Percentiles rank a stretch among this genome's conserved stretches.
These are phyloP conservation scores for Paecilomyces fulvus DNA, from an alignment of 2,329 filamentous ascomycete genomes.

Conservation along the genomic window DNA sequence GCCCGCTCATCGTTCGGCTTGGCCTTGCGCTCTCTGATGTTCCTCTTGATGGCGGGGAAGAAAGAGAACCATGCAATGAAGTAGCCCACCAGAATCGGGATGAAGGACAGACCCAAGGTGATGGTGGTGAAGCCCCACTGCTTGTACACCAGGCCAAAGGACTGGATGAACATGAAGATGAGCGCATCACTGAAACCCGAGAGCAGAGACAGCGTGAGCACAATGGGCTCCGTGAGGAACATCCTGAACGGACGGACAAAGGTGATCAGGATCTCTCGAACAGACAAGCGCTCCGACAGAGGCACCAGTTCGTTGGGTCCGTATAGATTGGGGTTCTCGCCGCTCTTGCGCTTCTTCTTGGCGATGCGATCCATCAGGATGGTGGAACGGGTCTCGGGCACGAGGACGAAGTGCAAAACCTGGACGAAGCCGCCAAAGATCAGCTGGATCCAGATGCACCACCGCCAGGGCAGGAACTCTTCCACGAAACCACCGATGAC, in stretches of 20 bases:
- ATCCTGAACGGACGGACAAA: slow-evolving; percentile 56
- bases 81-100: slow-evolving; percentile 51
- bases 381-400: slow-evolving; percentile 70
- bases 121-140: slow-evolving; percentile 50
- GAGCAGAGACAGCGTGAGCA: slow-evolving; percentile 51
- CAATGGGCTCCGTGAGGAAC: slow-evolving; percentile 59
- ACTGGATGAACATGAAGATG: slow-evolving; percentile 60
- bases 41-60: slow-evolving; percentile 47
- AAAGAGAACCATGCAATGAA: slow-evolving; percentile 51
- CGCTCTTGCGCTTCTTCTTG: slow-evolving; percentile 59
- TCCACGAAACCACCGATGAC: slow-evolving; percentile 72
- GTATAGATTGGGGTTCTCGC: slow-evolving; percentile 52
- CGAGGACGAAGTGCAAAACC: slow-evolving; percentile 55
- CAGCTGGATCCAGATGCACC: slow-evolving; percentile 78
- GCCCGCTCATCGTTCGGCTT: slow-evolving; percentile 45
- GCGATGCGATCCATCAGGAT: slow-evolving; percentile 73
- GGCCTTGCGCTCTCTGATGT: slow-evolving; percentile 36
- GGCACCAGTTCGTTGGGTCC: slow-evolving; percentile 63
- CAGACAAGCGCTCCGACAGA: slow-evolving; percentile 51
- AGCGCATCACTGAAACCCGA: slow-evolving; percentile 57
- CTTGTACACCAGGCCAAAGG: slow-evolving; percentile 50
- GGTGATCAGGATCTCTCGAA: slow-evolving; percentile 48
- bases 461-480: slow-evolving; percentile 59
- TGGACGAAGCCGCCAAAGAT: slow-evolving; percentile 68
- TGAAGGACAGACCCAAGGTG: slow-evolving; percentile 44